Conservation (phyloP, 768 basidiomycete species). For the Gloeostereum incarnatum region DNA sequence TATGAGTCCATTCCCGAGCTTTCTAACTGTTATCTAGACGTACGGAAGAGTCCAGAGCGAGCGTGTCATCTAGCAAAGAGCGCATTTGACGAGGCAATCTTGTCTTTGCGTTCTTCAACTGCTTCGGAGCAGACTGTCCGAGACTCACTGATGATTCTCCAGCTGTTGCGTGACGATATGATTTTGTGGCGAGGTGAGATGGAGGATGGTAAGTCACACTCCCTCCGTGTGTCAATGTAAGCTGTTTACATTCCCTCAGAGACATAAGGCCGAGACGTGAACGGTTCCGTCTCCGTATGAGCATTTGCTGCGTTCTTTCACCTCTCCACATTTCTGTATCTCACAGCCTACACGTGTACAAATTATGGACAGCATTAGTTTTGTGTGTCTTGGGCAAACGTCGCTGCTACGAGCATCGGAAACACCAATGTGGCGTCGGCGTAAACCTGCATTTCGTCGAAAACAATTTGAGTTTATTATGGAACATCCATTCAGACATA, state of each 20-base stretch:
- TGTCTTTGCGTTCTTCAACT: constrained; percentile 38
- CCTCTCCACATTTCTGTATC: too few relatives aligned
- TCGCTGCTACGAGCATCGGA: constrained; percentile 90
- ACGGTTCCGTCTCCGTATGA: not conserved
- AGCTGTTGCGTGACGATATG: constrained; percentile 77
- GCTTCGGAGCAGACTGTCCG: constrained; percentile 29
- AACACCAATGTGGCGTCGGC: constrained; percentile 98
- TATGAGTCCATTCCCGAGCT: not conserved
- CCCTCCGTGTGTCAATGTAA: not conserved
- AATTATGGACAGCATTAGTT: constrained; percentile 2
- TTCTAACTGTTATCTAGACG: constrained; percentile 30
- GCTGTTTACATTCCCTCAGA: too few relatives aligned
- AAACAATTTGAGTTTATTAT: constrained; percentile 15
- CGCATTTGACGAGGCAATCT: constrained; percentile 86
- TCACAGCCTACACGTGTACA: too few relatives aligned
- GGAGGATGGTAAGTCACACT: constrained; percentile 23
- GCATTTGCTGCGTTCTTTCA: constrained; percentile 1
- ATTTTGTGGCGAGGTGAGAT: constrained; percentile 82
- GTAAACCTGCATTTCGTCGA: constrained; percentile 44
- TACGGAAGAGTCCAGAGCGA: constrained; percentile 74
- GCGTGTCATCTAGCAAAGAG: constrained; percentile 88
- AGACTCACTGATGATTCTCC: constrained; percentile 79
- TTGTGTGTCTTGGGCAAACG: constrained; percentile 55
- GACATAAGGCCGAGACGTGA: too few relatives aligned
- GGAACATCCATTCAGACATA: constrained; percentile 13